These are phyloP conservation scores for Lipomyces mesembrius DNA, from an alignment of 805 yeast genomes.

Conservation along the genomic window DNA sequence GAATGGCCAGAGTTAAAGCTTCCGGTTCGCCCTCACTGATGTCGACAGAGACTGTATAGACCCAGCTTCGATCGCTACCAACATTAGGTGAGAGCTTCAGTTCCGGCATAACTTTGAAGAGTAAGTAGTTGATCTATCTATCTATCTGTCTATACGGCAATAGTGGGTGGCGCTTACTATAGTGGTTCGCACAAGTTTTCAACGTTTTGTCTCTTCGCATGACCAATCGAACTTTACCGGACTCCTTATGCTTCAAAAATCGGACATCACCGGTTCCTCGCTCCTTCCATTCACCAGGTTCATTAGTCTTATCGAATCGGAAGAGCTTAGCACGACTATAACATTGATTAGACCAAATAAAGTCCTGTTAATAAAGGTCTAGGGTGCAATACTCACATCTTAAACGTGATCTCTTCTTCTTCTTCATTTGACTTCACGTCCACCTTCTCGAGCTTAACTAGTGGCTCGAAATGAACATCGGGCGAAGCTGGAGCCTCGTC, in stretches of 20 bases:
- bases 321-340: slow-evolving; percentile 82
- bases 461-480: slow-evolving; percentile 94
- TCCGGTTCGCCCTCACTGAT: slow-evolving; percentile 94
- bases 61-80: slow-evolving; percentile 98
- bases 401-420: slow-evolving; percentile 78
- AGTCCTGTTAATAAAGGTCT: not conserved
- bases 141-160: not conserved
- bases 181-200: slow-evolving; percentile 97
- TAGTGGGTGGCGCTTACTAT: slow-evolving; percentile 51
- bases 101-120: slow-evolving; percentile 36
- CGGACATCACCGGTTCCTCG: slow-evolving; percentile 99
- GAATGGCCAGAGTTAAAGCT: slow-evolving; percentile 94
- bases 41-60: slow-evolving; percentile 91
- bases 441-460: slow-evolving; percentile 92
- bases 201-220: slow-evolving; percentile 99
- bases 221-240: slow-evolving; percentile 82
- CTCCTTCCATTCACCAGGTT: slow-evolving; percentile 96
- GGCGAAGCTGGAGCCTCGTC: slow-evolving; percentile 71
- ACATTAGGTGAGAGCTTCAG: slow-evolving; percentile 78
- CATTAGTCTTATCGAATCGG: slow-evolving; percentile 62
- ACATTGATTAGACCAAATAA: slow-evolving; percentile 9
- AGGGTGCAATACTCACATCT: slow-evolving; percentile 53
- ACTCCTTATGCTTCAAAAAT: slow-evolving; percentile 84
- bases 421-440: slow-evolving; percentile 96
- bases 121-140: no score